phyloP scores from a whole-genome alignment of 2,329 filamentous ascomycete genomes.

The Sclerotinia spermophila region DNA sequence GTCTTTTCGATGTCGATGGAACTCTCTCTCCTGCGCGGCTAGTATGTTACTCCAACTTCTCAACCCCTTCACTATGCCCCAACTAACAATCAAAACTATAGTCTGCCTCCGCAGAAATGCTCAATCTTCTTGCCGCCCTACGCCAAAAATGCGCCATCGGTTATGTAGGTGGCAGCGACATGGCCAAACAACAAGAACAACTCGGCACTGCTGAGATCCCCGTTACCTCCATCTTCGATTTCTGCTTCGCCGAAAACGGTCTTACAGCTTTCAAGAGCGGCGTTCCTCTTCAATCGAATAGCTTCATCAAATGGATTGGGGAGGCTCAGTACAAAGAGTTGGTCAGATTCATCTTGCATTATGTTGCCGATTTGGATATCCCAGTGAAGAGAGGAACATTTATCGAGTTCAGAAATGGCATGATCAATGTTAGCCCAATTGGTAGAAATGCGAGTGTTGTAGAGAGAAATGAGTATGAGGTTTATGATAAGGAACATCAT shows the following conservation, averaged over 20 bases:
- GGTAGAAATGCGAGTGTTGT: conserved; percentile 78
- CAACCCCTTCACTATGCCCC: background rate
- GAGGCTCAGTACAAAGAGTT: conserved; percentile 79
- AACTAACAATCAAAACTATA: background rate
- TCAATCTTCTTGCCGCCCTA: conserved; percentile 71
- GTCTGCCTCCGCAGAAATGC: conserved; percentile 61
- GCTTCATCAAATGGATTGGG: conserved; percentile 89
- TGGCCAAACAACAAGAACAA: conserved; percentile 94
- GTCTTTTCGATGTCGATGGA: conserved; percentile 93
- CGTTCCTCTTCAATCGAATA: conserved; percentile 68
- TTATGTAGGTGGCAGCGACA: conserved; percentile 88
- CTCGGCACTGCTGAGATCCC: conserved; percentile 64
- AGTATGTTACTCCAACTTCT: conserved; percentile 49
- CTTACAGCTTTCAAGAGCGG: conserved; percentile 87
- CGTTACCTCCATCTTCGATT: conserved; percentile 90
- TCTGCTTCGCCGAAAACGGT: conserved; percentile 95
- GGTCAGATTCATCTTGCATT: conserved; percentile 72
- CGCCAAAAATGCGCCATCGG: conserved; percentile 87
- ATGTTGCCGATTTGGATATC: conserved; percentile 79
- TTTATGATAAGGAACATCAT: conserved; percentile 73
- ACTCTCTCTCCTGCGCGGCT: conserved; percentile 81
- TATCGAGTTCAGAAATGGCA: conserved; percentile 85
- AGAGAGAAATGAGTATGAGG: conserved; percentile 80
- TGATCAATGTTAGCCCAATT: conserved; percentile 82
- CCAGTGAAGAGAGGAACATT: conserved; percentile 83